phyloP scores from a whole-genome alignment of 2,329 filamentous ascomycete genomes.

The Xylaria sp. region DNA sequence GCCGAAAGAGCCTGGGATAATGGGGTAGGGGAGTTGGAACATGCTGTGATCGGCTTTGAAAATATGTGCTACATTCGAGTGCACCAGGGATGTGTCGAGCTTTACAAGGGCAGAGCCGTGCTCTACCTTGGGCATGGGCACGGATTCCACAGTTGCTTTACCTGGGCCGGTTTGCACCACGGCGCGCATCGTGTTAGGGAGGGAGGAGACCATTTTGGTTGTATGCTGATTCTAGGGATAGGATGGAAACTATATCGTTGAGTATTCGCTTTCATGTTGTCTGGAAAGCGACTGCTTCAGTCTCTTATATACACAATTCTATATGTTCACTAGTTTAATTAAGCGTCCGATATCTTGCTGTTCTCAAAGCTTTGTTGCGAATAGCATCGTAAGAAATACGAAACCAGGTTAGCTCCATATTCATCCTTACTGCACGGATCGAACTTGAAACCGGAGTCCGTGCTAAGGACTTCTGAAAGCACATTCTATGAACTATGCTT shows the following conservation, averaged over 20 bases:
- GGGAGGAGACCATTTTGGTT: slow-evolving; percentile 16
- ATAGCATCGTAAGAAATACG: neutral
- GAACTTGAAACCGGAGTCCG: no score
- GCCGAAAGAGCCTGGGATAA: slow-evolving; percentile 21
- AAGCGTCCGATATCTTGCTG: neutral
- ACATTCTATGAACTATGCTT: neutral
- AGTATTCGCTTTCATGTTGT: neutral
- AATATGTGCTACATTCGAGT: slow-evolving; percentile 23
- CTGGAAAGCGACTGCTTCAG: neutral
- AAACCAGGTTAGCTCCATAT: slow-evolving; percentile 1
- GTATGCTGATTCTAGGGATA: neutral
- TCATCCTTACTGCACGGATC: neutral
- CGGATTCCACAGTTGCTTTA: slow-evolving; percentile 25
- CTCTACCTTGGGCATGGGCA: slow-evolving; percentile 27
- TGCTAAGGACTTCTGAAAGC: neutral
- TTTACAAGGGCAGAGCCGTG: slow-evolving; percentile 30
- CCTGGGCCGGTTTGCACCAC: slow-evolving; percentile 31
- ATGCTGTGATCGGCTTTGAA: slow-evolving; percentile 15
- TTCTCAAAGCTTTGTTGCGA: neutral
- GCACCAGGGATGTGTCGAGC: slow-evolving; percentile 18
- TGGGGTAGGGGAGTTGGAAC: slow-evolving; percentile 19
- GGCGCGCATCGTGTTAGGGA: slow-evolving; percentile 32
- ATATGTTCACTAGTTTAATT: neutral
- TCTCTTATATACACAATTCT: neutral
- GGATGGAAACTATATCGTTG: neutral